Conservation (phyloP, 2,329 filamentous ascomycete genomes). For the Aspergillus sp. region DNA sequence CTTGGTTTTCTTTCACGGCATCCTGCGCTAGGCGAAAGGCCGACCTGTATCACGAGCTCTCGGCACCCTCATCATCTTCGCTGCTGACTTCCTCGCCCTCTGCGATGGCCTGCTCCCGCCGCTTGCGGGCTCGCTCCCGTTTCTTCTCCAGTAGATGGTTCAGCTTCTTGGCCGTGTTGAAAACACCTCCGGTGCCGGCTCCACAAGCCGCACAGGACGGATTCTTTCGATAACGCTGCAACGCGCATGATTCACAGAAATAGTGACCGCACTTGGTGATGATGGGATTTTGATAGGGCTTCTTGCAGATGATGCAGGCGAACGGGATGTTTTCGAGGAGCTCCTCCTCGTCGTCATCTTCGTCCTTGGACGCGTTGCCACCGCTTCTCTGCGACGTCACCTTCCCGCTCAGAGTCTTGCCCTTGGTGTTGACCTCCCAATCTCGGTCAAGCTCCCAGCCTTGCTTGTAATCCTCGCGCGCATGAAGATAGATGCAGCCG, state of each 20-base stretch:
- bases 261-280: constrained; percentile 93
- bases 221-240: constrained; percentile 82
- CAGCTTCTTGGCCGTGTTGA: constrained; percentile 81
- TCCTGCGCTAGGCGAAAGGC: not conserved
- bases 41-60: not conserved
- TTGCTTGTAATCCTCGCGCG: constrained; percentile 68
- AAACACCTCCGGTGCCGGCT: constrained; percentile 81
- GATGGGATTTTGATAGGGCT: constrained; percentile 74
- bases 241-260: constrained; percentile 87
- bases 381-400: constrained; percentile 49
- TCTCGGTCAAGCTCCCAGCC: constrained; percentile 95
- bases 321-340: constrained; percentile 84
- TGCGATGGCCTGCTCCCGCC: constrained; percentile 53
- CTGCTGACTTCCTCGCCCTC: constrained; percentile 53
- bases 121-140: constrained; percentile 56
- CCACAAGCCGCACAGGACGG: constrained; percentile 85
- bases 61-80: constrained; percentile 42
- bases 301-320: constrained; percentile 81
- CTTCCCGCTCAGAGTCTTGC: constrained; percentile 46
- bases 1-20: not conserved
- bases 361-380: constrained; percentile 41
- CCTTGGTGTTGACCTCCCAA: constrained; percentile 81
- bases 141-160: constrained; percentile 76
- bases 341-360: constrained; percentile 64
- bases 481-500: constrained; percentile 70